Conservation (phyloP, 768 basidiomycete genomes). For the Auricularia sp. region DNA sequence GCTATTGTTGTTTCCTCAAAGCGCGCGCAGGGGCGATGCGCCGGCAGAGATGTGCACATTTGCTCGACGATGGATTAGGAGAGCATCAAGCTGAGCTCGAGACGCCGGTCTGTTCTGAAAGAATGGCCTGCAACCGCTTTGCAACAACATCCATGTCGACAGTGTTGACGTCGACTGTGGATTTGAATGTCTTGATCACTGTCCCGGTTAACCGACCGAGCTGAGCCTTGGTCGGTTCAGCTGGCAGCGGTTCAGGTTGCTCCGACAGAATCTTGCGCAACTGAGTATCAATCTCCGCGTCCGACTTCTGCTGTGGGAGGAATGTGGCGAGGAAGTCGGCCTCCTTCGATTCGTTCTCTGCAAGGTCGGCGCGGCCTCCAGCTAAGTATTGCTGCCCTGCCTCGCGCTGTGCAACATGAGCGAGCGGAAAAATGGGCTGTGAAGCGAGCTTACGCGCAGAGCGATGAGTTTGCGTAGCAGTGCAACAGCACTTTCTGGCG, state of each 20-base stretch:
- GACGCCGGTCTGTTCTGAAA: not conserved
- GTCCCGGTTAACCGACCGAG: not conserved
- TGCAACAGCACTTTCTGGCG: not conserved
- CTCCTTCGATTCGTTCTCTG: not conserved
- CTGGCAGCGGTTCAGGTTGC: not conserved
- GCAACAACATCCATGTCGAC: not conserved
- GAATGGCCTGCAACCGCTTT: not conserved
- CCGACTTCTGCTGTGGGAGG: not conserved
- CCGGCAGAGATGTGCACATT: too few species aligned
- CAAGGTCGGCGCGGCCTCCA: not conserved
- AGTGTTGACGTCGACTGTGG: not conserved
- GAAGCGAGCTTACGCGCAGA: not conserved
- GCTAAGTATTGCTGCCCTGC: not conserved
- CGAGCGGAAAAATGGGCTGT: not conserved
- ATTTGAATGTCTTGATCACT: not conserved
- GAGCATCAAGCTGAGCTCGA: not conserved
- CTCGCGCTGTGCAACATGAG: not conserved
- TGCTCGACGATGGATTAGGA: not conserved
- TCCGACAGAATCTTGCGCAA: not conserved
- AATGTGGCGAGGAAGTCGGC: not conserved
- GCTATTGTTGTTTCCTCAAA: too few species aligned
- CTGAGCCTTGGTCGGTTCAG: not conserved
- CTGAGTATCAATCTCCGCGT: not conserved
- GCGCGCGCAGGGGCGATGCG: too few species aligned
- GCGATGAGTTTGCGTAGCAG: not conserved